A percentile compares a stretch with the other conserved stretches of the same genome.
phyloP scores from a whole-genome alignment of 495 filamentous ascomycete genomes.

The Neurospora terricola region DNA sequence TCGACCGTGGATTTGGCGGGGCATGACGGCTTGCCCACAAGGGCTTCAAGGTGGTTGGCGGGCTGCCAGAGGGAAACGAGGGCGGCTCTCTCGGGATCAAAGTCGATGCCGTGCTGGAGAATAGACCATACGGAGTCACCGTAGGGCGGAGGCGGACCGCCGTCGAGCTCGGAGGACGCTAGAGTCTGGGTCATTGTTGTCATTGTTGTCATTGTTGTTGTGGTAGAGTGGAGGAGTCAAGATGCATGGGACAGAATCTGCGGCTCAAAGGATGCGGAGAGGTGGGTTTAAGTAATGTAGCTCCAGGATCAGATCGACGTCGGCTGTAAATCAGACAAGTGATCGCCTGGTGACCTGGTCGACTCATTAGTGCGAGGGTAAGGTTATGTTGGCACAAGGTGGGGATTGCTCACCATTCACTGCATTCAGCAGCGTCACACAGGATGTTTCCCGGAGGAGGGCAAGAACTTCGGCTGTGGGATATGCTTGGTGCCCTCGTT shows the following conservation, averaged over 20 bases:
- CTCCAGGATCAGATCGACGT: background rate
- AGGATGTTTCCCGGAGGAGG: background rate
- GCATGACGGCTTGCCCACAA: background rate
- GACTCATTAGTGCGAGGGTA: background rate
- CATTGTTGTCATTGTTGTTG: background rate
- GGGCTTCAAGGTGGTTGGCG: background rate
- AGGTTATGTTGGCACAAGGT: background rate
- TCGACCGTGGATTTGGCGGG: background rate
- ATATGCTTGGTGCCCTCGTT: background rate
- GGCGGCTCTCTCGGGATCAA: background rate
- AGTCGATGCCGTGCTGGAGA: background rate
- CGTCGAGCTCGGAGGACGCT: background rate
- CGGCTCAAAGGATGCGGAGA: background rate
- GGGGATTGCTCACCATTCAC: background rate
- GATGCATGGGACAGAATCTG: background rate
- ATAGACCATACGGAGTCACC: background rate
- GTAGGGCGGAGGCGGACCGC: background rate
- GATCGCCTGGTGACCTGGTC: background rate
- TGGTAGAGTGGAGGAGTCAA: background rate
- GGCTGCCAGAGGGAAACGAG: background rate
- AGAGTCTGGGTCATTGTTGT: background rate
- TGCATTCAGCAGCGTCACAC: background rate
- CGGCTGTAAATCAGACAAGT: background rate
- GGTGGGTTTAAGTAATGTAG: background rate
- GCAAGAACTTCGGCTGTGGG: background rate